Evolutionary conservation across 352 stramenopile genomes (phyloP).

Genomic region (Phytophthora pistaciae): DNA sequence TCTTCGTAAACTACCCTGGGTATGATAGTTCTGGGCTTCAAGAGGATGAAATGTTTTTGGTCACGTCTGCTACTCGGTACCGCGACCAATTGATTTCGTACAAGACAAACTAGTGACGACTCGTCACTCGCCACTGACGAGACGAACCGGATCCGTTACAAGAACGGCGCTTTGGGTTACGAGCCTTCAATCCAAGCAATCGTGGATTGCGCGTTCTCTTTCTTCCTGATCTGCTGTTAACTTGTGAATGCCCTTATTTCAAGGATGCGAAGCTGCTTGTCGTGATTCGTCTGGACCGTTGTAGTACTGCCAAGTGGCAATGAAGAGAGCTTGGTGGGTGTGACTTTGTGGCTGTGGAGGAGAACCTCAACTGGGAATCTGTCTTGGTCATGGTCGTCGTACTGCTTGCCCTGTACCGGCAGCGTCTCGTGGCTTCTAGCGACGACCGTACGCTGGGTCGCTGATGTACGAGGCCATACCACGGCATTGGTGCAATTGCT

Average conservation of each 20-base stretch:
- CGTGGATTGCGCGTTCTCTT: slow-evolving; percentile 72
- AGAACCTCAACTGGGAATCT: slow-evolving; percentile 62
- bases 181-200: slow-evolving; percentile 37
- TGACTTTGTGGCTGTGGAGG: slow-evolving; percentile 88
- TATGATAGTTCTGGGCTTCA: background rate
- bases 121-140: too few species aligned
- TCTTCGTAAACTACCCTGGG: background rate
- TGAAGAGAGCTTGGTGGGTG: slow-evolving; percentile 69
- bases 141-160: too few species aligned
- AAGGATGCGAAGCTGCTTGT: slow-evolving; percentile 79
- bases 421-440: slow-evolving; percentile 52
- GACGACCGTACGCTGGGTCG: slow-evolving; percentile 44
- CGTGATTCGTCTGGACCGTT: slow-evolving; percentile 85
- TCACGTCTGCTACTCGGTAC: background rate
- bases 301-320: slow-evolving; percentile 82
- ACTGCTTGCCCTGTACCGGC: slow-evolving; percentile 41
- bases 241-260: slow-evolving; percentile 78
- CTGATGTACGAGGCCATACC: slow-evolving; percentile 64
- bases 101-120: background rate
- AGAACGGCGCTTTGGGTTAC: too few species aligned
- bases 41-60: background rate
- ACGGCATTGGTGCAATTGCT: slow-evolving; percentile 6
- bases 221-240: slow-evolving; percentile 75
- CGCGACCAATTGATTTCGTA: background rate
- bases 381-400: slow-evolving; percentile 24